Evolutionary conservation across 2,329 filamentous ascomycete genomes (phyloP).

Genomic region (Aspergillus unguis): DNA sequence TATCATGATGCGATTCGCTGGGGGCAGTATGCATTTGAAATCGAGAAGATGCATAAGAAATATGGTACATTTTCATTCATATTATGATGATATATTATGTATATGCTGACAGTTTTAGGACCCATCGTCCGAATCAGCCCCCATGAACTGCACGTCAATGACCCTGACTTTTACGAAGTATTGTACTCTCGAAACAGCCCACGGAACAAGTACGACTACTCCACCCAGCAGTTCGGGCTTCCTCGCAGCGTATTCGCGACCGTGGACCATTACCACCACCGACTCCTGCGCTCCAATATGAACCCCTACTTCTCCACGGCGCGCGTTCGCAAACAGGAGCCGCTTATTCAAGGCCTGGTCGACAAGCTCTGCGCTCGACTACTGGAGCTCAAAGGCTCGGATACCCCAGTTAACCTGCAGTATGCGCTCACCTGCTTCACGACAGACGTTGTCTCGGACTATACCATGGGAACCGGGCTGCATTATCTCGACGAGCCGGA

Average conservation of each 20-base stretch:
- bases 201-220: slow-evolving; percentile 20
- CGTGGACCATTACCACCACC: slow-evolving; percentile 18
- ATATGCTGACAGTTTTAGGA: not conserved
- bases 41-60: slow-evolving; percentile 22
- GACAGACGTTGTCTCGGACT: slow-evolving; percentile 46
- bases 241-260: slow-evolving; percentile 14
- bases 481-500: slow-evolving; percentile 25
- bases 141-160: slow-evolving; percentile 32
- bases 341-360: slow-evolving; percentile 16
- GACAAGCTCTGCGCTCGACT: slow-evolving; percentile 21
- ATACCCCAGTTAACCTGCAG: slow-evolving; percentile 13
- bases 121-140: slow-evolving; percentile 23
- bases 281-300: slow-evolving; percentile 17
- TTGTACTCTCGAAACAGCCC: slow-evolving; percentile 16
- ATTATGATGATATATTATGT: not conserved
- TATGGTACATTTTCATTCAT: slow-evolving; percentile 14
- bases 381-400: slow-evolving; percentile 11
- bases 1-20: slow-evolving; percentile 22
- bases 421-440: slow-evolving; percentile 37
- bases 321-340: slow-evolving; percentile 18
- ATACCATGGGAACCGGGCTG: slow-evolving; percentile 25
- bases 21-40: slow-evolving; percentile 22
- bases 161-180: slow-evolving; percentile 22
- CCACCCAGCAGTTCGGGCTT: slow-evolving; percentile 10
- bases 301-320: slow-evolving; percentile 23